Evolutionary conservation across 805 yeast species (phyloP).

Genomic region (Candida vartiovaarae): DNA sequence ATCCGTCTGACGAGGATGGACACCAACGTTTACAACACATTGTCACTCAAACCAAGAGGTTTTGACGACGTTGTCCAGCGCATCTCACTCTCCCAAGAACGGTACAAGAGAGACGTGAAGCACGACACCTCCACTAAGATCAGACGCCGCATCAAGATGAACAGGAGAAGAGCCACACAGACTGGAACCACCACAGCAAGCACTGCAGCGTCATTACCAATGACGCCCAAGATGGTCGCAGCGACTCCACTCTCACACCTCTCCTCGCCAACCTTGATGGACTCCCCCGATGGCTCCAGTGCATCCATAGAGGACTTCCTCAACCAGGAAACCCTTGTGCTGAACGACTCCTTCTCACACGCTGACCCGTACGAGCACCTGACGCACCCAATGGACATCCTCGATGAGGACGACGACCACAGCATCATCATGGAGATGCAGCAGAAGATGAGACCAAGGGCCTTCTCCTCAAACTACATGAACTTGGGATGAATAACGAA

Average conservation of each 20-base stretch:
- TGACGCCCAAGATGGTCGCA: background rate
- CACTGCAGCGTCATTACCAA: background rate
- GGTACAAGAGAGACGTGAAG: constrained; percentile 1
- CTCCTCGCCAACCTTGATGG: constrained; percentile 12
- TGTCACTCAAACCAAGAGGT: constrained; percentile 14
- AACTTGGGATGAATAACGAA: constrained; percentile 3
- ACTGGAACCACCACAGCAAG: constrained; percentile 6
- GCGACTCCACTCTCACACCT: constrained; percentile 1
- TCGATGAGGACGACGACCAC: constrained; percentile 1
- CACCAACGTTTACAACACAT: constrained; percentile 12
- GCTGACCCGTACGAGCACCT: constrained; percentile 21
- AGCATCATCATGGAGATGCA: constrained; percentile 1
- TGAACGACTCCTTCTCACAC: constrained; percentile 5
- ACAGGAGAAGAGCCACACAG: constrained; percentile 13
- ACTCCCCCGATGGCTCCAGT: background rate
- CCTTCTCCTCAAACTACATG: constrained; percentile 14
- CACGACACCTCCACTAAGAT: background rate
- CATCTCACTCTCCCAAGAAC: constrained; percentile 6
- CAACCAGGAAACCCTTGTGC: constrained; percentile 2
- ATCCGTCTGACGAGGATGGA: background rate
- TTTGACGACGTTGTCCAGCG: constrained; percentile 16
- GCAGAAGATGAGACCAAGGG: constrained; percentile 11
- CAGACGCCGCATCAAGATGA: constrained; percentile 1
- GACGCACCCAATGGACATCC: constrained; percentile 20
- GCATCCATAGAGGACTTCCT: constrained; percentile 3